Evolutionary conservation across 2,329 filamentous ascomycete species (phyloP).

Genomic region (Phyllosticta citriasiana): DNA sequence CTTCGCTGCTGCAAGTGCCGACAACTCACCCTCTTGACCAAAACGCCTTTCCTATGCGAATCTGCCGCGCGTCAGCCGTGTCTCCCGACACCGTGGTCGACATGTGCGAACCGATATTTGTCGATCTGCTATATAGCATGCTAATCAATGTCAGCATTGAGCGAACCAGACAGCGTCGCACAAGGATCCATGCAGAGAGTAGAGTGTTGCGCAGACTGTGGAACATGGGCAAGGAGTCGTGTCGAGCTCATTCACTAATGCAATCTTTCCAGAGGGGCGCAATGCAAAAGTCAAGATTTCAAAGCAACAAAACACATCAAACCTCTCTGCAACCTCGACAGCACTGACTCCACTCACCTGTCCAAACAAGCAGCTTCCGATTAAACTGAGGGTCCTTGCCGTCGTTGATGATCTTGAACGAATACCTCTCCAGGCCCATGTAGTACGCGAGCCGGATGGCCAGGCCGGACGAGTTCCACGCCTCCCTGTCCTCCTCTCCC

Average conservation of each 20-base stretch:
- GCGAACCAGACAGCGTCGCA: not conserved
- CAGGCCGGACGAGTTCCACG: conserved; percentile 68
- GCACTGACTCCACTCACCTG: conserved; percentile 30
- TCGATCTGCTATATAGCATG: conserved; percentile 57
- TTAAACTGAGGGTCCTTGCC: conserved; percentile 50
- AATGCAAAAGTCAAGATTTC: not conserved
- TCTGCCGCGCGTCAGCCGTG: conserved; percentile 19
- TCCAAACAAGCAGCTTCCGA: conserved; percentile 59
- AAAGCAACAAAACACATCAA: not conserved
- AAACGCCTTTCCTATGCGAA: conserved; percentile 61
- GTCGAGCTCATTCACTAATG: not conserved
- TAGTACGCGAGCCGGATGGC: conserved; percentile 62
- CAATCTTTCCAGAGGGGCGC: not conserved
- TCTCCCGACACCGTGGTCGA: not conserved
- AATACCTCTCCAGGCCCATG: conserved; percentile 58
- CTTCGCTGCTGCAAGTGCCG: not conserved
- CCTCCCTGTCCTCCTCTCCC: conserved; percentile 63
- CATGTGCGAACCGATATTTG: conserved; percentile 44
- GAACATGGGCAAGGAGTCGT: not conserved
- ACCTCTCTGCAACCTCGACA: not conserved
- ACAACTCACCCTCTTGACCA: conserved; percentile 49
- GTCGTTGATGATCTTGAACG: conserved; percentile 51
- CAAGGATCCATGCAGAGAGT: not conserved
- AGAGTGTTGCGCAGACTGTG: too few relatives aligned
- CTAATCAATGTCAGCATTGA: conserved; percentile 17